phyloP scores from a whole-genome alignment of 768 basidiomycete genomes.

The Kwoniella dejecticola region DNA sequence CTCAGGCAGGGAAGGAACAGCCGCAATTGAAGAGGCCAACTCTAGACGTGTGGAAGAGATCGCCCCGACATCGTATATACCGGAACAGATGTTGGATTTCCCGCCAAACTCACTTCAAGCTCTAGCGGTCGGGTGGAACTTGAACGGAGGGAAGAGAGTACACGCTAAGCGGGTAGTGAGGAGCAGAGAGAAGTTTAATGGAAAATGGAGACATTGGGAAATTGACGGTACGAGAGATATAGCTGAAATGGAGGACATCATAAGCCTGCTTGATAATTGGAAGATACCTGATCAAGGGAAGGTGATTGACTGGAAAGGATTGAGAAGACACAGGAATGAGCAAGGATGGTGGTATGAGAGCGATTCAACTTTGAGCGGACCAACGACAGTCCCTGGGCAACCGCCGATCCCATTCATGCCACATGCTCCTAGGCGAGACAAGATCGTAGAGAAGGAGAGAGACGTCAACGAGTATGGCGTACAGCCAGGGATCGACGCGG shows the following conservation, averaged over 20 bases:
- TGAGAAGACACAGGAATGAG: constrained; percentile 9
- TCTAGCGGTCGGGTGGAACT: constrained; percentile 48
- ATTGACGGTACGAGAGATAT: constrained; percentile 46
- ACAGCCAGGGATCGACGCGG: constrained; percentile 34
- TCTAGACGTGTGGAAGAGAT: constrained; percentile 22
- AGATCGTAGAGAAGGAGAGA: constrained; percentile 24
- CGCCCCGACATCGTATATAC: constrained; percentile 37
- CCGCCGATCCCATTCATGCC: constrained; percentile 38
- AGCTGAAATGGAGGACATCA: constrained; percentile 49
- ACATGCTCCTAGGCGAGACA: constrained; percentile 23
- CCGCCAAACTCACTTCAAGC: constrained; percentile 46
- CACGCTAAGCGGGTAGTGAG: constrained; percentile 43
- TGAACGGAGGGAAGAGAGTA: constrained; percentile 46
- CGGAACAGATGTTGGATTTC: constrained; percentile 49
- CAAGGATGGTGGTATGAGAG: constrained; percentile 43
- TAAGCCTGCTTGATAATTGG: constrained; percentile 27
- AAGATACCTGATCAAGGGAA: neutral
- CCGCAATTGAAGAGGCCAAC: constrained; percentile 20
- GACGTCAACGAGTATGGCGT: constrained; percentile 29
- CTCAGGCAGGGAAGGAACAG: constrained; percentile 35
- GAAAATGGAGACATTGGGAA: constrained; percentile 53
- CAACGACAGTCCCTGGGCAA: constrained; percentile 26
- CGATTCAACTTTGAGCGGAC: constrained; percentile 26
- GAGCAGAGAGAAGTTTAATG: constrained; percentile 49
- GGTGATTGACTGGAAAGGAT: constrained; percentile 43